These are phyloP conservation scores for Kuraishia hungarica DNA, from an alignment of 805 yeast genomes.

Conservation along the genomic window DNA sequence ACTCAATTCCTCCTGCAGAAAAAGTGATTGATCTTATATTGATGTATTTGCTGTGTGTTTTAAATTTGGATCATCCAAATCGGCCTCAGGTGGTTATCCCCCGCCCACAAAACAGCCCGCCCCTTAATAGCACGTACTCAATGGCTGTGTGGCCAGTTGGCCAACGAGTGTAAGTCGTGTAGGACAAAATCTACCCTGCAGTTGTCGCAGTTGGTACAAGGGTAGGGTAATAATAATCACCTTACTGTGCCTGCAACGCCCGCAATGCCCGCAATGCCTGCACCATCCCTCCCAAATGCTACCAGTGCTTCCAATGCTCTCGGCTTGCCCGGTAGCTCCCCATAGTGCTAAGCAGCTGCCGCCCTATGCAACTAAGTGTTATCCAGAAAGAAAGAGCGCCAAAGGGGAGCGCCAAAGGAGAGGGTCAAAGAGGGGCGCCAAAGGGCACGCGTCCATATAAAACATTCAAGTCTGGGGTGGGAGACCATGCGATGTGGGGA, in stretches of 20 bases:
- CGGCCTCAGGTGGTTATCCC: background rate
- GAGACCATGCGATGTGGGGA: background rate
- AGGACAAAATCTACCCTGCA: background rate
- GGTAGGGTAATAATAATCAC: background rate
- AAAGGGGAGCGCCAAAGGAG: too few relatives aligned
- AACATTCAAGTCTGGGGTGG: background rate
- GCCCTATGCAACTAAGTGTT: background rate
- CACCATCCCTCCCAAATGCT: too few relatives aligned
- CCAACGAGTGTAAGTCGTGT: background rate
- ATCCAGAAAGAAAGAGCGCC: too few relatives aligned
- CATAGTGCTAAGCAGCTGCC: background rate
- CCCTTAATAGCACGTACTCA: background rate
- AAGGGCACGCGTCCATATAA: too few relatives aligned
- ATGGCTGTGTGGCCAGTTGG: background rate
- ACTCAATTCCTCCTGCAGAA: background rate
- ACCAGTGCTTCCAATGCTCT: too few relatives aligned
- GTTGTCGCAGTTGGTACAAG: background rate
- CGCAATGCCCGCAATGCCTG: too few relatives aligned
- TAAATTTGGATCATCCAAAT: background rate
- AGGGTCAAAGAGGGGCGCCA: too few relatives aligned
- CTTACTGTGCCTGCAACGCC: too few relatives aligned
- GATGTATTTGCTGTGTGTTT: background rate
- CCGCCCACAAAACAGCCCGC: background rate
- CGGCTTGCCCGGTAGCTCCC: background rate
- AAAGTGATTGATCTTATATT: too few relatives aligned